Percentiles rank a stretch among this genome's conserved stretches.
Conservation (phyloP, 2,329 filamentous ascomycete genomes). For the Diaporthe aspalathi region DNA sequence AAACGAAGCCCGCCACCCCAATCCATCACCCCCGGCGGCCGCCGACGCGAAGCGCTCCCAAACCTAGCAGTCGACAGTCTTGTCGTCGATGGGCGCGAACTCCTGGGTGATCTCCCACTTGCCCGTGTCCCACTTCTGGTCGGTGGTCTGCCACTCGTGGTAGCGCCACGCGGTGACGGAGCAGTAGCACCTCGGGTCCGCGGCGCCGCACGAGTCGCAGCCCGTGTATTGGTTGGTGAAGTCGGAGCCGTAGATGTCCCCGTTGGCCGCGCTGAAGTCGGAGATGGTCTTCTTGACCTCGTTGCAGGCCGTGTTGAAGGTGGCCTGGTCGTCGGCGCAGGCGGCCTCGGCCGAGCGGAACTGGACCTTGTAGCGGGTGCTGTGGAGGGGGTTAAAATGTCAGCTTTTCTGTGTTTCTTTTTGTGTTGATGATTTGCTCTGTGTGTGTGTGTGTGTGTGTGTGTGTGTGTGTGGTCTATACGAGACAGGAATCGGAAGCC, state of each 20-base stretch:
- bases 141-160: conserved; percentile 11
- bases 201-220: not conserved
- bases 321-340: conserved; percentile 5
- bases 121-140: not conserved
- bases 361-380: not conserved
- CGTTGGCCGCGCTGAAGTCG: conserved; percentile 10
- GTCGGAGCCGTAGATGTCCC: not conserved
- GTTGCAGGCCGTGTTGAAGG: not conserved
- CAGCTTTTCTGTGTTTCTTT: not conserved
- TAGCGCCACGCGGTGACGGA: conserved; percentile 10
- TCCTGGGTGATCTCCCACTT: not conserved
- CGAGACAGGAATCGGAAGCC: not conserved
- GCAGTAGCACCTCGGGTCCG: conserved; percentile 1
- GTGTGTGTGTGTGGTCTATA: too few species aligned
- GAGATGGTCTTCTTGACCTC: not conserved
- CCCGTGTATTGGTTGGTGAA: not conserved
- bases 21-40: too few species aligned
- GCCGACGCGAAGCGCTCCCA: not conserved
- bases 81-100: not conserved
- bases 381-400: not conserved
- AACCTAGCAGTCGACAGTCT: conserved; percentile 15
- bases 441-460: too few species aligned
- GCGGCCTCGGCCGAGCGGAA: not conserved
- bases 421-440: too few species aligned
- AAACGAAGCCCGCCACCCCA: not conserved